Base-by-base conservation (phyloP, 192 early-diverging fungal genomes). In the Funneliformis mosseae region DNA sequence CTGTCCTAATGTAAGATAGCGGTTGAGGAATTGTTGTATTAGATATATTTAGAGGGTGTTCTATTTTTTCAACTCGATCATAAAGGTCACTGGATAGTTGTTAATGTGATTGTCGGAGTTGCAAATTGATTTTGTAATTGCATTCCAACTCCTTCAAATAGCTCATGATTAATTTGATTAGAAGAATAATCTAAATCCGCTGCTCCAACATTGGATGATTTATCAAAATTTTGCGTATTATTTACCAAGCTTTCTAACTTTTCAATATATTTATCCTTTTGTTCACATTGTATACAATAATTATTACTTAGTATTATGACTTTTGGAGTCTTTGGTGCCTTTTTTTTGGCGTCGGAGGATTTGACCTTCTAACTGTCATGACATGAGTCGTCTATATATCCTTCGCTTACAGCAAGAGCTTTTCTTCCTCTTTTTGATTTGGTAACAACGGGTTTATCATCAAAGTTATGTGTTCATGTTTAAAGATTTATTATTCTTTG, bases 361-460 rank as follows among this genome's bases (percentile, higher is more conserved):
- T 28, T 2, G 64, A 33, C 8, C 64, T 25, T 14, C 23, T 9
- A 66, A 66, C 64, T 33, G 64, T 66, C 64, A 66, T 66, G 3
- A 66, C 33, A 6, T 66, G 64, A 0, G 64, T 66, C 0, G 12
- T 66, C 64, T 1, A 66, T 66, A 38, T 66, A 27, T 2, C 64
- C 64, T 60, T 50, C 74, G 18, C 74, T 73, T 0, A 73, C 71
- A 9, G 42, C 21, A 4, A 48, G 8, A 6, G 71, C 71, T 14
- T 73, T 73, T 60, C 46, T 11, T 0, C 74, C 39, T 76, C 74
- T 25, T 38, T 76, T 76, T 21, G 21, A 55, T 55, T 55, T 55
- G 16, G 18, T 14, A 55, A 55, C 48, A 16, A 50, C 50, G 50
- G 50, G 50, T 16, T 55, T 18, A 18, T 55, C 50, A 3, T 18